phyloP scores from a whole-genome alignment of 202 grass and related monocot species.

The Bolboschoenoplectus hybrid region DNA sequence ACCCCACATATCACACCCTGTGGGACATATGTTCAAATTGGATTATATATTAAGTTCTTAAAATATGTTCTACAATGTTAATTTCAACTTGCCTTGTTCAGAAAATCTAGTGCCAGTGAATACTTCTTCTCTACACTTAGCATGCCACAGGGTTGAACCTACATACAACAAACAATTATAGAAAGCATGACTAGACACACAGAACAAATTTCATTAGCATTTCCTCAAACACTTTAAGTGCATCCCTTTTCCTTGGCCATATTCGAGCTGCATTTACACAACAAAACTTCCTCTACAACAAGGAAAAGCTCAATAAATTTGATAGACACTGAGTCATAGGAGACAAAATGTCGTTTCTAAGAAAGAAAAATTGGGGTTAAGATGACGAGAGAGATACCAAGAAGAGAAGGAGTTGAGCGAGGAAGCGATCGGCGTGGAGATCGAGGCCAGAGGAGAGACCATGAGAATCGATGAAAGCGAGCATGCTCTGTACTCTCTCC shows the following conservation, averaged over 20 bases:
- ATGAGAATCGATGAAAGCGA: conserved; percentile 58
- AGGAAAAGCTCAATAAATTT: neutral
- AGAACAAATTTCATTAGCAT: neutral
- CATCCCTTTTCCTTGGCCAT: neutral
- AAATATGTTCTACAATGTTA: neutral
- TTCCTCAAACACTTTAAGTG: neutral
- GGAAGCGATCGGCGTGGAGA: conserved; percentile 55
- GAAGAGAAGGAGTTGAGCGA: conserved; percentile 78
- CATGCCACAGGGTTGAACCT: conserved; percentile 62
- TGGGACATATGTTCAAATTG: neutral
- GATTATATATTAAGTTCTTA: neutral
- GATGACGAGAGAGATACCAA: neutral
- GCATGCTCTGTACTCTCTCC: conserved; percentile 67
- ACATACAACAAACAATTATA: neutral
- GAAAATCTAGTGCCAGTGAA: conserved; percentile 51
- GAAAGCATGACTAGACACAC: neutral
- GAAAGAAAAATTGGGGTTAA: neutral
- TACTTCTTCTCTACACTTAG: conserved; percentile 57
- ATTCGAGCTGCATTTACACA: neutral
- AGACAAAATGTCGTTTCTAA: neutral
- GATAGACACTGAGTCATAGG: neutral
- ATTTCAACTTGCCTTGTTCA: conserved; percentile 57
- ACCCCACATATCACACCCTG: neutral
- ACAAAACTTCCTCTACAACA: neutral
- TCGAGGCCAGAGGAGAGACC: conserved; percentile 47